Percentiles rank a stretch among this genome's conserved stretches.
Conservation (phyloP, 768 basidiomycete species). For the Auriscalpium orientale region DNA sequence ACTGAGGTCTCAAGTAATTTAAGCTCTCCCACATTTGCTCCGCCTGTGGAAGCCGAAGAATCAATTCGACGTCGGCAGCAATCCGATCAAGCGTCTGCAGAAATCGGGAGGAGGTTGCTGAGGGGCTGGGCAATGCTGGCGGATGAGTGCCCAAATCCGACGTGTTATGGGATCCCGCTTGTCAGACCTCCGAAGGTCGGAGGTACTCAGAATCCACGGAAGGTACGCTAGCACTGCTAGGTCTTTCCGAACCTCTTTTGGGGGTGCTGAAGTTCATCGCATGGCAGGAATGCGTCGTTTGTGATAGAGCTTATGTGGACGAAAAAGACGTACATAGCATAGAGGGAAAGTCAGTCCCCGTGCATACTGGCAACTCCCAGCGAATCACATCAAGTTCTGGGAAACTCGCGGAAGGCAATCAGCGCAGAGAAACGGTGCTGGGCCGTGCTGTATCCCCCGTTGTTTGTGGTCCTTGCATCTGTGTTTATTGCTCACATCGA, state of each 20-base stretch:
- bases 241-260: not conserved
- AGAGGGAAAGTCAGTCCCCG: not conserved
- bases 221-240: constrained; percentile 48
- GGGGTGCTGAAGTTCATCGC: not conserved
- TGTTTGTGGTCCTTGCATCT: not conserved
- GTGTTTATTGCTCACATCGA: not conserved
- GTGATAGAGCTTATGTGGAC: constrained; percentile 11
- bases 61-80: constrained; percentile 65
- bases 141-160: constrained; percentile 66
- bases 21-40: constrained; percentile 57
- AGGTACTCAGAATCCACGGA: constrained; percentile 54
- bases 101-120: constrained; percentile 70
- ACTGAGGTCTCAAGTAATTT: constrained; percentile 62
- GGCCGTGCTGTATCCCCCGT: not conserved
- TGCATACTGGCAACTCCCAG: too few species aligned
- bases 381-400: too few species aligned
- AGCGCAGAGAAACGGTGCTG: not conserved
- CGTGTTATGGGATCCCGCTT: constrained; percentile 78
- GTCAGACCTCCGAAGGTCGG: constrained; percentile 66
- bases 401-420: too few species aligned
- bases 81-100: constrained; percentile 71
- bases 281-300: constrained; percentile 16
- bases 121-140: constrained; percentile 88
- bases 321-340: constrained; percentile 5
- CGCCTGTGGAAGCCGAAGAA: constrained; percentile 60